Base-by-base conservation (phyloP, 2,329 filamentous ascomycete genomes). In the Talaromyces amestolkiae region DNA sequence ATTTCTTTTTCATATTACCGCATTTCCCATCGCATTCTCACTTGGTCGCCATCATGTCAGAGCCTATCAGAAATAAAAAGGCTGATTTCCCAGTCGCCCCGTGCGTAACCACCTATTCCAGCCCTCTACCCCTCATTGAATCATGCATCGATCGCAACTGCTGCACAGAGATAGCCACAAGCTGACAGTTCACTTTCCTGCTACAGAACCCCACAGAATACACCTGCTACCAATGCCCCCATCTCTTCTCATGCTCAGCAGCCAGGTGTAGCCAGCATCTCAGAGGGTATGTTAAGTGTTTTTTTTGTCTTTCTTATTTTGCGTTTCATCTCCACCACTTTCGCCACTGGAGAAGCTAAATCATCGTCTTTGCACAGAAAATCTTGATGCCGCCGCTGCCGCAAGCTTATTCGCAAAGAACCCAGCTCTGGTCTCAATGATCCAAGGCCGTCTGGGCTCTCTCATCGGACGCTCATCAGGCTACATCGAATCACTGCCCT, bases 241-340 rank as follows among this genome's bases (percentile, higher is more conserved):
- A 98, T 99, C 82, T 96, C 93, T 63, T 98, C 94, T 69, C 94
- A 95, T 81, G 95, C 96, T 72, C 93, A 97, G 83, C 92, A 97
- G 82, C 95, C 95, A 69, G 92, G 91, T 71, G 90, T 99, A 69
- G 85, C 92, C 71, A 97, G 92, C 80, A 98, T 99, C 84, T 95
- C 94, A 80, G 95, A 99, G 88, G 95, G 95, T 98, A 82, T 80
- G 87, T 45, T 45, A 3, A 58, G 51, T 39, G 62, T 22, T 31
- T 59, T 63, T 33, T 31, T 41, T 45, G 27, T 62, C 51, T 35
- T 65, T 24, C 62, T 65, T n/a, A n/a, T n/a, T 24, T 62, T 63
- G 37, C 13, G 7, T n/a, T 45, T n/a, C 15, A 53, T 33, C 27
- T 53, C 27, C 24, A 17, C 47, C 24, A n/a, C 37, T 58, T 58